Evolutionary conservation across 495 filamentous ascomycete species (phyloP).

Genomic region (Penicillium steckii): DNA sequence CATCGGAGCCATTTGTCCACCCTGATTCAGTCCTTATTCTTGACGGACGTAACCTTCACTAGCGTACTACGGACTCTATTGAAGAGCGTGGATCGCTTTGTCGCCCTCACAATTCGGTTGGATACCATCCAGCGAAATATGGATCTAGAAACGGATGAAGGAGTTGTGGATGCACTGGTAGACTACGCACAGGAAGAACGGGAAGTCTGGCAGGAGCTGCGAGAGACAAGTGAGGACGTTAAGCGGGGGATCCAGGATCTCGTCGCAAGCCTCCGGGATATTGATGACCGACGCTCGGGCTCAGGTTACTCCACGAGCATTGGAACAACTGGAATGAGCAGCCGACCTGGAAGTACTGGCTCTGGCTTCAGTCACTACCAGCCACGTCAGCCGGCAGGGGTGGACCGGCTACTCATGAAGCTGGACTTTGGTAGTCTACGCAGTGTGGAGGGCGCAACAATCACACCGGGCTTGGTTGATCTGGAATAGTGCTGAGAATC

Average conservation of each 20-base stretch:
- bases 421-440: slow-evolving; percentile 65
- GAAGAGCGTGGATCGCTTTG: slow-evolving; percentile 70
- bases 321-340: slow-evolving; percentile 13
- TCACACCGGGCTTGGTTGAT: slow-evolving; percentile 6
- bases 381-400: slow-evolving; percentile 65
- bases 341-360: slow-evolving; percentile 9
- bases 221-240: slow-evolving; percentile 30
- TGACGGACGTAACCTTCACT: slow-evolving; percentile 69
- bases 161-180: slow-evolving; percentile 69
- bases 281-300: slow-evolving; percentile 53
- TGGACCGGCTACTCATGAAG: slow-evolving; percentile 83
- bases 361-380: slow-evolving; percentile 50
- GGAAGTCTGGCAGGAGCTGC: slow-evolving; percentile 59
- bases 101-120: slow-evolving; percentile 69
- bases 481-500: slow-evolving; percentile 5
- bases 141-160: slow-evolving; percentile 76
- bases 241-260: slow-evolving; percentile 60
- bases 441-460: slow-evolving; percentile 8
- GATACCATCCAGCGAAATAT: slow-evolving; percentile 69
- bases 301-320: slow-evolving; percentile 16
- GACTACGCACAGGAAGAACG: slow-evolving; percentile 68
- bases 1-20: slow-evolving; percentile 72
- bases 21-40: slow-evolving; percentile 65
- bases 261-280: slow-evolving; percentile 55
- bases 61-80: slow-evolving; percentile 67